These are phyloP conservation scores for Neurospora terricola DNA, from an alignment of 495 filamentous ascomycete genomes.

Conservation along the genomic window DNA sequence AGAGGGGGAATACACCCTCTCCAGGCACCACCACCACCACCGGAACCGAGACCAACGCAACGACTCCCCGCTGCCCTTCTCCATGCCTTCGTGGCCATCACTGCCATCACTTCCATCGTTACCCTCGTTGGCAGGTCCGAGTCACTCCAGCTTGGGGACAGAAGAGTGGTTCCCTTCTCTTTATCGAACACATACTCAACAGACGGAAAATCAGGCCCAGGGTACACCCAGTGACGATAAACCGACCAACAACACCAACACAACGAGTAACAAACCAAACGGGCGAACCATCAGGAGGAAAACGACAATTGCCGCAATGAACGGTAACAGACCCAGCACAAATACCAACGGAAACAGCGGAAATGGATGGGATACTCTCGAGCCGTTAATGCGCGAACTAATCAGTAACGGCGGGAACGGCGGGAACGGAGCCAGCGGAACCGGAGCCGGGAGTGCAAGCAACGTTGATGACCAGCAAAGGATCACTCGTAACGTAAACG, in stretches of 20 bases:
- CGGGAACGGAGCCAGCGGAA: not conserved
- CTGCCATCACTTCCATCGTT: not conserved
- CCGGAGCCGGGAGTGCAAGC: not conserved
- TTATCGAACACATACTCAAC: not conserved
- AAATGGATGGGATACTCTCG: constrained; percentile 7
- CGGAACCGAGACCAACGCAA: not conserved
- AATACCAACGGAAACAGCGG: not conserved
- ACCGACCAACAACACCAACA: not conserved
- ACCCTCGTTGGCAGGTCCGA: not conserved
- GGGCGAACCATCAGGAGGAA: not conserved
- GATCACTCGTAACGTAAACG: not conserved
- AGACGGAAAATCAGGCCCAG: not conserved
- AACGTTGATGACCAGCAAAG: not conserved
- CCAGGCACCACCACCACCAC: not conserved
- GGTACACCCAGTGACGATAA: not conserved
- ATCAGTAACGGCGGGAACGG: not conserved
- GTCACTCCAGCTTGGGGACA: not conserved
- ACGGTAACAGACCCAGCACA: not conserved
- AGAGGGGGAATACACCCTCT: not conserved
- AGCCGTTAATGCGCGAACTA: constrained; percentile 14
- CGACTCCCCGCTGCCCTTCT: not conserved
- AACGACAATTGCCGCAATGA: not conserved
- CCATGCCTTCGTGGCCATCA: not conserved
- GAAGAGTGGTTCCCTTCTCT: not conserved
- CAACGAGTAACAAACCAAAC: not conserved